Conservation (phyloP, 495 filamentous ascomycete genomes). For the Chaetomidium leptoderma region DNA sequence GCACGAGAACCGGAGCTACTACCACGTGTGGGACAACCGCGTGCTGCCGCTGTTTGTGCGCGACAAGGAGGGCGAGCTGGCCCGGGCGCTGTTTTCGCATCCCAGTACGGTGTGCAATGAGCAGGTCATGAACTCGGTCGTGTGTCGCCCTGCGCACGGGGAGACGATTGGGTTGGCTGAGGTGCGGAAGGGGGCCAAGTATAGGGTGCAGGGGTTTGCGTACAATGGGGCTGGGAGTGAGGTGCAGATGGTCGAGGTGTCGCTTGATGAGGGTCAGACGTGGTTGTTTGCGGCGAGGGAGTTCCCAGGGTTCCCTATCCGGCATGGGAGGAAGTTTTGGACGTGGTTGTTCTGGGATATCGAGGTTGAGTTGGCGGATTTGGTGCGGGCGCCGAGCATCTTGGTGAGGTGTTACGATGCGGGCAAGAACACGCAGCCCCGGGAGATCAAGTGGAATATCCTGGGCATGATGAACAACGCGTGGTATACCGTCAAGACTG, state of each 20-base stretch:
- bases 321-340: slow-evolving; percentile 20
- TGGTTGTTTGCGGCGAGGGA: slow-evolving; percentile 14
- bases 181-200: neutral
- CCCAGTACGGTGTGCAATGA: slow-evolving; percentile 13
- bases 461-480: slow-evolving; percentile 22
- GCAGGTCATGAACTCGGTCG: slow-evolving; percentile 15
- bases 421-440: slow-evolving; percentile 14
- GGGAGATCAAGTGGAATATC: slow-evolving; percentile 11
- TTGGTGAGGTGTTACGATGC: slow-evolving; percentile 11
- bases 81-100: slow-evolving; percentile 11
- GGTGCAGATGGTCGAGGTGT: slow-evolving; percentile 20
- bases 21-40: slow-evolving; percentile 19
- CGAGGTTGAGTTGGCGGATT: slow-evolving; percentile 14
- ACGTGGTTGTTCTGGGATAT: slow-evolving; percentile 18
- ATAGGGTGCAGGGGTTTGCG: slow-evolving; percentile 13
- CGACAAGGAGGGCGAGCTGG: slow-evolving; percentile 13
- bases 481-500: slow-evolving; percentile 18
- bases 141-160: slow-evolving; percentile 12
- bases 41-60: slow-evolving; percentile 11
- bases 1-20: slow-evolving; percentile 16
- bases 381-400: slow-evolving; percentile 10
- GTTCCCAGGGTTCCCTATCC: slow-evolving; percentile 10
- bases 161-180: neutral
- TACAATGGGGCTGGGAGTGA: slow-evolving; percentile 14
- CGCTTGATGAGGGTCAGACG: slow-evolving; percentile 2